Conservation (phyloP, 495 filamentous ascomycete genomes). For the Aspergillus ellipticus region DNA sequence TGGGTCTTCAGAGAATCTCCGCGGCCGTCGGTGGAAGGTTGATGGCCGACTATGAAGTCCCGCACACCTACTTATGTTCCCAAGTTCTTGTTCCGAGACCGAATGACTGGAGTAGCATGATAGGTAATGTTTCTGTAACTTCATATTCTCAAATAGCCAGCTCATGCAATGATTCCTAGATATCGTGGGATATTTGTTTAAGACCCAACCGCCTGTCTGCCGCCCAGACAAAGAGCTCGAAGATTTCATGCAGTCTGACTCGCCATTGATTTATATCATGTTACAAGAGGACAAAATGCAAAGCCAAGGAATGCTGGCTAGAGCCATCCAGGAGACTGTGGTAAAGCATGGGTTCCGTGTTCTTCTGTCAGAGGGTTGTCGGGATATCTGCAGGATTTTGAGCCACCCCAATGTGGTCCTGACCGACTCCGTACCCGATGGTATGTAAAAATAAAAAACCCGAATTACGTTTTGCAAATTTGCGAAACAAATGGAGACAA, state of each 20-base stretch:
- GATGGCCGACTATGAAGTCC: neutral
- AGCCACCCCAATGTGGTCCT: neutral
- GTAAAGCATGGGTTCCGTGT: neutral
- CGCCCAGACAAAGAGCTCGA: neutral
- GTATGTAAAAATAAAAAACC: neutral
- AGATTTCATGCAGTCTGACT: neutral
- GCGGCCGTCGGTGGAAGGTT: neutral
- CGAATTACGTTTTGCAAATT: neutral
- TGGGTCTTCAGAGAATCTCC: neutral
- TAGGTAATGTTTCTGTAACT: neutral
- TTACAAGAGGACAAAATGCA: neutral
- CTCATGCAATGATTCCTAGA: neutral
- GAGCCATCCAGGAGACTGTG: neutral
- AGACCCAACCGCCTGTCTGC: neutral
- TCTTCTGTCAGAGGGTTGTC: neutral
- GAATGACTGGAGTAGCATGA: constrained; percentile 7
- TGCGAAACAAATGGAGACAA: no score
- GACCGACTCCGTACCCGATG: neutral
- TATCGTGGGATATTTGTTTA: neutral
- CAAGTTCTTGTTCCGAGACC: constrained; percentile 1
- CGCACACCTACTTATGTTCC: constrained; percentile 13
- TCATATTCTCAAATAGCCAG: neutral
- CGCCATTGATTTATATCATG: neutral
- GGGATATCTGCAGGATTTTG: neutral
- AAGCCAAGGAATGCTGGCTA: neutral